Evolutionary conservation across 768 basidiomycete genomes (phyloP).

Genomic region (Lentinula detonsa): DNA sequence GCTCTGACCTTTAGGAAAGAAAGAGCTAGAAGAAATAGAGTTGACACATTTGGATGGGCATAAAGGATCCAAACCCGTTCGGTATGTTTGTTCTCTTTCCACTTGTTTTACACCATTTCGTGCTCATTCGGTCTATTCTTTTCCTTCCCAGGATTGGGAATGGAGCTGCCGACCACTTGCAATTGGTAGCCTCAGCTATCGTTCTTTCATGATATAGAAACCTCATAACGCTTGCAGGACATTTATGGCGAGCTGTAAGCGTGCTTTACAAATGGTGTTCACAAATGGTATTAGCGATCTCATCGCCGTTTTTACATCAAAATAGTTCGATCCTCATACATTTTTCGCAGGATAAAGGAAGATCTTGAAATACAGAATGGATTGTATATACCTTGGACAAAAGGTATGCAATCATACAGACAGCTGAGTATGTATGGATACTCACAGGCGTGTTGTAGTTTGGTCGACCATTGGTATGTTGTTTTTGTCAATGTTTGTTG

Average conservation of each 20-base stretch:
- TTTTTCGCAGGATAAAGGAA: no score
- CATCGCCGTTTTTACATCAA: not conserved
- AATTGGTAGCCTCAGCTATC: conserved; percentile 46
- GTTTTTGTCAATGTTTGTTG: not conserved
- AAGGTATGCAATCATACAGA: conserved; percentile 46
- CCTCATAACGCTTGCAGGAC: conserved; percentile 48
- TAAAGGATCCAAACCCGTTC: conserved; percentile 78
- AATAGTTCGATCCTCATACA: no score
- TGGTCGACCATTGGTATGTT: conserved; percentile 66
- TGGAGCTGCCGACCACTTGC: conserved; percentile 91
- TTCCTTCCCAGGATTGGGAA: conserved; percentile 68
- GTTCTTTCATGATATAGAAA: not conserved
- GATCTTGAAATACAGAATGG: conserved; percentile 50
- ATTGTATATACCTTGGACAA: conserved; percentile 94
- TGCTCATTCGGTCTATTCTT: not conserved
- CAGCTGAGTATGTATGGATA: not conserved
- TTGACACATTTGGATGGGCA: conserved; percentile 84
- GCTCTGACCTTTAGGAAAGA: conserved; percentile 40
- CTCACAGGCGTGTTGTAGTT: conserved; percentile 32
- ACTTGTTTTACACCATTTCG: not conserved
- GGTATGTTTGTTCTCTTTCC: conserved; percentile 25
- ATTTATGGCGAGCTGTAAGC: conserved; percentile 91
- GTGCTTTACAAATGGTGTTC: not conserved
- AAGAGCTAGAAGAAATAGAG: conserved; percentile 81
- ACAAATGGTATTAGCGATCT: not conserved